These are phyloP conservation scores for Meyerozyma guilliermondii DNA, from an alignment of 1,139 yeast species.

Conservation along the genomic window DNA sequence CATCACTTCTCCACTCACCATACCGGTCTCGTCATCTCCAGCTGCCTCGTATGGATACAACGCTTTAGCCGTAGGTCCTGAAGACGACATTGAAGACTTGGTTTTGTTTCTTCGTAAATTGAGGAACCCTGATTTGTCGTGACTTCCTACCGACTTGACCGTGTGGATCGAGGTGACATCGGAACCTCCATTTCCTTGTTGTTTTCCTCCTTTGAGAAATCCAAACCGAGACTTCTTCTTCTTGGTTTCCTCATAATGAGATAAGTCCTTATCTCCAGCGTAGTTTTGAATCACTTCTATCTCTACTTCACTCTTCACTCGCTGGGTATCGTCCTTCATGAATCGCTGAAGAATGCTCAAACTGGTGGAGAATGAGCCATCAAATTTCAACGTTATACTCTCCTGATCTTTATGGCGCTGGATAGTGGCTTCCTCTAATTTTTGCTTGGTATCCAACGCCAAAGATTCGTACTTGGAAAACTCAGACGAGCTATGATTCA, in stretches of 20 bases:
- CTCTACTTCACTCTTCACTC: conserved; percentile 78
- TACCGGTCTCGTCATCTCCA: conserved; percentile 70
- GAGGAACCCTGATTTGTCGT: conserved; percentile 28
- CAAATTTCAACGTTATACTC: conserved; percentile 41
- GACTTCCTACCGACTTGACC: conserved; percentile 24
- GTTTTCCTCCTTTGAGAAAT: conserved; percentile 29
- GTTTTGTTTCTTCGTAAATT: conserved; percentile 34
- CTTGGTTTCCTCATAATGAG: conserved; percentile 38
- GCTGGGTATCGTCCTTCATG: conserved; percentile 65
- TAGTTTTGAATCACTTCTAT: conserved; percentile 86
- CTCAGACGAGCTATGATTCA: conserved; percentile 45
- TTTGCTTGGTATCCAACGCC: conserved; percentile 45
- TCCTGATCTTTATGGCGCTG: conserved; percentile 27
- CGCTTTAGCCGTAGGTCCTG: conserved; percentile 43
- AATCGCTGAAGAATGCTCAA: conserved; percentile 56
- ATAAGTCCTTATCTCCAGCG: conserved; percentile 70
- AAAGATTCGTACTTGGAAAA: conserved; percentile 40
- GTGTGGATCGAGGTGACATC: conserved; percentile 31
- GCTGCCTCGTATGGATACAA: conserved; percentile 63
- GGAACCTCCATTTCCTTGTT: conserved; percentile 10
- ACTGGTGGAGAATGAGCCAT: conserved; percentile 52
- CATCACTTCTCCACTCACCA: conserved; percentile 59
- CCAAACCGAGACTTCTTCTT: conserved; percentile 56
- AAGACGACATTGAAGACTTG: conserved; percentile 16
- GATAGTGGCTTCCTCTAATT: conserved; percentile 43